Evolutionary conservation across 257 asterid genomes (phyloP), one percentile per base, ranked within the genome.

Genomic region (Avicennia marina): DNA sequence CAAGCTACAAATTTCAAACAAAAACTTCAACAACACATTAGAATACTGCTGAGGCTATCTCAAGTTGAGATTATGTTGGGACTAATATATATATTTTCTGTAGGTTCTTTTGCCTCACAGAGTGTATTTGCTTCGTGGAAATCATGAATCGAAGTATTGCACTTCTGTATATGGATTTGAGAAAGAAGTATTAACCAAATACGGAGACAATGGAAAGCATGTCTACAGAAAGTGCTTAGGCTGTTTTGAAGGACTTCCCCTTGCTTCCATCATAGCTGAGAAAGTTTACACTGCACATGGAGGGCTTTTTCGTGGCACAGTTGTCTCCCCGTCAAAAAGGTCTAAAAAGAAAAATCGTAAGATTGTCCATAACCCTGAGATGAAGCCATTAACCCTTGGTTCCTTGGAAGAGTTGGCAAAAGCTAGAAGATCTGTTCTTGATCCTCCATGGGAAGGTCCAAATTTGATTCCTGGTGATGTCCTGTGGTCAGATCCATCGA

Each of bases 391-490:
- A 60, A 63, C 56, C 41, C 94, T 93, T 46, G 98, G 98, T 71
- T 78, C 95, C 29, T 77, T 93, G 68, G 97, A 89, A 60, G 96
- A 93, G 78, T 78, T 93, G 44, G 80, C 80, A 45, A 93, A 75
- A 77, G 96, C 97, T 62, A 80, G 97, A 75, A 84, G 97, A 68
- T 79, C 97, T 53, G 96, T 93, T 57, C 97, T 93, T 65, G 98
- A 93, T 77, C 97, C 98, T 72, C 97, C 97, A 1, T 89, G 98
- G 98, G 86, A 93, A 78, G 97, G 98, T 63, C 68, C 69, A 20
- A 93, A 93, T 71, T 64, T 93, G 86, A 93, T 93, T 56, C 98
- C 98, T 11, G 98, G 98, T 59, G 98, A 93, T 59, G 87, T 93
- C 45, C 75, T 93, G 32, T 93, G 98, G 98, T 93, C 98, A 20